These are phyloP conservation scores for Daedalea quercina DNA, from an alignment of 768 basidiomycete species.

Conservation along the genomic window DNA sequence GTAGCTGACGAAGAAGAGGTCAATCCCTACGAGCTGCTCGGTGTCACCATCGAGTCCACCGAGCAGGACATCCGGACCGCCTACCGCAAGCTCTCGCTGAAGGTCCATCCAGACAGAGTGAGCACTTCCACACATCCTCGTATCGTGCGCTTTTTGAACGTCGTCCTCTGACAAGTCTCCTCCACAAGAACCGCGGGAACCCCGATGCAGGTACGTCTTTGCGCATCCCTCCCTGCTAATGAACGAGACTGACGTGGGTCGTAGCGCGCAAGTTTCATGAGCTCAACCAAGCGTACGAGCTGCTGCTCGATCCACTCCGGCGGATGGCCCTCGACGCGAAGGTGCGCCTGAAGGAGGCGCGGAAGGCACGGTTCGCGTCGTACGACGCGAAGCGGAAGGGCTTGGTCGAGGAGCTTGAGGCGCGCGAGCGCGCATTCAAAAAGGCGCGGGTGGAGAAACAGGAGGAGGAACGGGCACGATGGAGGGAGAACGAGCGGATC, in stretches of 20 bases:
- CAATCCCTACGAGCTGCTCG: slow-evolving; percentile 71
- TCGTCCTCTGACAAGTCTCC: slow-evolving; percentile 11
- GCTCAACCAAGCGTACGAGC: slow-evolving; percentile 73
- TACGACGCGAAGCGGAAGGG: slow-evolving; percentile 71
- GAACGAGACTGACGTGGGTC: neutral
- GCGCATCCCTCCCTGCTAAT: neutral
- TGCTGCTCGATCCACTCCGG: slow-evolving; percentile 74
- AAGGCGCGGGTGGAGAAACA: slow-evolving; percentile 59
- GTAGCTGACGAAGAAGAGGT: slow-evolving; percentile 41
- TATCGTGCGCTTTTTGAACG: slow-evolving; percentile 5
- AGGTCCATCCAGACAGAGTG: slow-evolving; percentile 87
- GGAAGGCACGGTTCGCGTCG: slow-evolving; percentile 59
- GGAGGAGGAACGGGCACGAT: slow-evolving; percentile 45
- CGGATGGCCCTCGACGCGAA: slow-evolving; percentile 77
- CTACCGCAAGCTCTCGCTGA: slow-evolving; percentile 72
- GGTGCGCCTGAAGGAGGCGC: slow-evolving; percentile 61
- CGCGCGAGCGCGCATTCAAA: slow-evolving; percentile 71
- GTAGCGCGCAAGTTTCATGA: slow-evolving; percentile 80
- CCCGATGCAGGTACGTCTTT: slow-evolving; percentile 59
- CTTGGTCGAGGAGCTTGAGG: slow-evolving; percentile 74
- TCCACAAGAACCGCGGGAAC: slow-evolving; percentile 62
- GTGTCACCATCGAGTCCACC: slow-evolving; percentile 53
- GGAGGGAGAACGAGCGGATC: slow-evolving; percentile 62
- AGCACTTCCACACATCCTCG: slow-evolving; percentile 11
- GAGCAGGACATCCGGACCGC: slow-evolving; percentile 77